Evolutionary conservation across 169 alveolate species (phyloP).

Genomic region (Plasmodium cynomolgi): DNA sequence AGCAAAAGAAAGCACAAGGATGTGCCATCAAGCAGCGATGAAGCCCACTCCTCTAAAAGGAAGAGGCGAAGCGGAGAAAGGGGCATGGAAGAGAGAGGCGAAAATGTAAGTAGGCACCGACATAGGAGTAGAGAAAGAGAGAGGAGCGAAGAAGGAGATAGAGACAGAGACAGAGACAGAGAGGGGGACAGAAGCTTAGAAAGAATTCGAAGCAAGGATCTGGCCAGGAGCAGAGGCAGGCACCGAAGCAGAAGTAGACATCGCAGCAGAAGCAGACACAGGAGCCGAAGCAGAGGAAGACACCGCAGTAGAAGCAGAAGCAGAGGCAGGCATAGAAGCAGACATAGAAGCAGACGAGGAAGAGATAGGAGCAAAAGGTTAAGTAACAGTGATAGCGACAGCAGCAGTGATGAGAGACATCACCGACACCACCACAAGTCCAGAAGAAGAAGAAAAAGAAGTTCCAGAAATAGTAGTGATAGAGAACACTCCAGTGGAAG

Average conservation of each 20-base stretch:
- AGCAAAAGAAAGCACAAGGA: slow-evolving; percentile 11
- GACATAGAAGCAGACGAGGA: slow-evolving; percentile 13
- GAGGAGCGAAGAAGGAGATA: slow-evolving; percentile 20
- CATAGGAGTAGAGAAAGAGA: slow-evolving; percentile 8
- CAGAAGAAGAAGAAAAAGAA: slow-evolving; percentile 24
- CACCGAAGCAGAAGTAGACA: slow-evolving; percentile 14
- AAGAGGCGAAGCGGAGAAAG: slow-evolving; percentile 7
- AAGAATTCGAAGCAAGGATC: slow-evolving; percentile 31
- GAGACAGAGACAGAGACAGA: background rate
- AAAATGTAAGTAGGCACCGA: slow-evolving; percentile 6
- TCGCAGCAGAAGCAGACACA: background rate
- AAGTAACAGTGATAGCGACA: slow-evolving; percentile 11
- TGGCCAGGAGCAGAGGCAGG: slow-evolving; percentile 3
- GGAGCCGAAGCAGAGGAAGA: slow-evolving; percentile 30
- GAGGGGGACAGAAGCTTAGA: slow-evolving; percentile 21
- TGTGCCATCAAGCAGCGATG: slow-evolving; percentile 18
- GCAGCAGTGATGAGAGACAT: slow-evolving; percentile 48
- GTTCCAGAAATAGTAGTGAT: slow-evolving; percentile 40
- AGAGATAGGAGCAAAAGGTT: slow-evolving; percentile 27
- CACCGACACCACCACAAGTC: background rate
- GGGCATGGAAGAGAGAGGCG: slow-evolving; percentile 4
- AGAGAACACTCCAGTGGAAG: slow-evolving; percentile 29
- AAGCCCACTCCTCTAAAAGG: slow-evolving; percentile 25
- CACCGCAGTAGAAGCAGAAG: slow-evolving; percentile 15
- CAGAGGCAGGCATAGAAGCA: slow-evolving; percentile 10